Conservation (phyloP, 192 early-diverging fungal genomes). For the Backusella australiensis region DNA sequence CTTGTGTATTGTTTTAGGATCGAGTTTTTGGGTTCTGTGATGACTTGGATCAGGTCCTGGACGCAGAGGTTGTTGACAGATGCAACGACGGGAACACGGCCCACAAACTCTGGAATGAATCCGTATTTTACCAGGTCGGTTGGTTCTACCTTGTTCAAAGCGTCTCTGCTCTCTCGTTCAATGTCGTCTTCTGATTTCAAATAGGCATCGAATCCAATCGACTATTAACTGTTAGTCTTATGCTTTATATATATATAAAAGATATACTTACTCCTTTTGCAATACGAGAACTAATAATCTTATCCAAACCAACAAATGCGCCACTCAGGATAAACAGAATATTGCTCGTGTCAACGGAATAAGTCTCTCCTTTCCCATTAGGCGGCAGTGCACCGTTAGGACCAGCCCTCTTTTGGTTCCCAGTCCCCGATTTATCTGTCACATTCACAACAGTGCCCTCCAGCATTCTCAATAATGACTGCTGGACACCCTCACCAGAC, state of each 20-base stretch:
- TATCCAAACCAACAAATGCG: conserved; percentile 87
- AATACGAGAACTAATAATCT: conserved; percentile 71
- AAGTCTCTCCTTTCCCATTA: conserved; percentile 72
- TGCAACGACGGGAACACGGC: conserved; percentile 83
- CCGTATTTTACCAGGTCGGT: conserved; percentile 82
- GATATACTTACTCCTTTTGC: conserved; percentile 57
- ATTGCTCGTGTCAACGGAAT: conserved; percentile 85
- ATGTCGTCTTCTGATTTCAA: conserved; percentile 16
- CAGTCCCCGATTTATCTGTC: conserved; percentile 72
- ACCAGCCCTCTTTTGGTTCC: conserved; percentile 20
- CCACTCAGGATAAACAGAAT: conserved; percentile 90
- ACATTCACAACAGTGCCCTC: conserved; percentile 89
- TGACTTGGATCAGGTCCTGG: conserved; percentile 68
- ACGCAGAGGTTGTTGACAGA: conserved; percentile 65
- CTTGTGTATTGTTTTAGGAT: conserved; percentile 79
- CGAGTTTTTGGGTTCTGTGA: conserved; percentile 82
- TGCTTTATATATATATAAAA: not conserved
- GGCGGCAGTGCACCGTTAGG: conserved; percentile 31
- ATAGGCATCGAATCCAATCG: conserved; percentile 74
- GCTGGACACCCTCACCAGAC: conserved; percentile 92
- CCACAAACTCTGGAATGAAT: conserved; percentile 88
- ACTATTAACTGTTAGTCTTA: conserved; percentile 12
- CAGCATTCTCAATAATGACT: conserved; percentile 80
- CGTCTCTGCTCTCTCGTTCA: conserved; percentile 17
- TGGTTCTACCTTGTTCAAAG: conserved; percentile 26